Conservation (phyloP, 2,329 filamentous ascomycete species). For the Phyllosticta capitalensis region DNA sequence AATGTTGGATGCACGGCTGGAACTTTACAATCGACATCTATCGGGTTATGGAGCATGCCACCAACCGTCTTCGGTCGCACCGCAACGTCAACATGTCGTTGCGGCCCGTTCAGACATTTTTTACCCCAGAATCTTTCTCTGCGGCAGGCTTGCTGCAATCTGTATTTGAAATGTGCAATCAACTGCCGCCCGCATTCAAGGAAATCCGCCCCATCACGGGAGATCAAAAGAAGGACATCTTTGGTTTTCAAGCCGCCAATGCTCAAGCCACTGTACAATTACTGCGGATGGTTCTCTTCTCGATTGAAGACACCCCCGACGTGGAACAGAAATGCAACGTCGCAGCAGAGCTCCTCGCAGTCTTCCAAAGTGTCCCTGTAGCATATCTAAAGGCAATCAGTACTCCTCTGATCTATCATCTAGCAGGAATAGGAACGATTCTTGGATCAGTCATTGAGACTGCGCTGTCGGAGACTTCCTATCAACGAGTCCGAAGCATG, state of each 20-base stretch:
- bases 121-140: conserved; percentile 14
- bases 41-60: conserved; percentile 45
- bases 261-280: conserved; percentile 41
- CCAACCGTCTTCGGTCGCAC: conserved; percentile 20
- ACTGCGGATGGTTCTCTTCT: conserved; percentile 39
- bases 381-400: conserved; percentile 40
- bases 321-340: conserved; percentile 39
- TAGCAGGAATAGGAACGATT: conserved; percentile 41
- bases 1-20: conserved; percentile 46
- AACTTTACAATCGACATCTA: conserved; percentile 51
- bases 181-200: conserved; percentile 23
- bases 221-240: conserved; percentile 30
- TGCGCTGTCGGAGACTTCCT: conserved; percentile 33
- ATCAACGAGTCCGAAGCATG: conserved; percentile 33
- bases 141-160: conserved; percentile 20
- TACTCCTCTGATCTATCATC: conserved; percentile 37
- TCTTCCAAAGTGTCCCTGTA: conserved; percentile 35
- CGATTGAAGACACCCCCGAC: conserved; percentile 22
- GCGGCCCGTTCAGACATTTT: conserved; percentile 11
- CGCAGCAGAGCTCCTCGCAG: conserved; percentile 35
- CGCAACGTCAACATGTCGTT: background rate
- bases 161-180: conserved; percentile 20
- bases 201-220: conserved; percentile 19
- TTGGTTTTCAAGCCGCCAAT: conserved; percentile 42
- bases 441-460: conserved; percentile 40